Conservation (phyloP, 177 flowering plant species). For the Vitis hybrid region DNA sequence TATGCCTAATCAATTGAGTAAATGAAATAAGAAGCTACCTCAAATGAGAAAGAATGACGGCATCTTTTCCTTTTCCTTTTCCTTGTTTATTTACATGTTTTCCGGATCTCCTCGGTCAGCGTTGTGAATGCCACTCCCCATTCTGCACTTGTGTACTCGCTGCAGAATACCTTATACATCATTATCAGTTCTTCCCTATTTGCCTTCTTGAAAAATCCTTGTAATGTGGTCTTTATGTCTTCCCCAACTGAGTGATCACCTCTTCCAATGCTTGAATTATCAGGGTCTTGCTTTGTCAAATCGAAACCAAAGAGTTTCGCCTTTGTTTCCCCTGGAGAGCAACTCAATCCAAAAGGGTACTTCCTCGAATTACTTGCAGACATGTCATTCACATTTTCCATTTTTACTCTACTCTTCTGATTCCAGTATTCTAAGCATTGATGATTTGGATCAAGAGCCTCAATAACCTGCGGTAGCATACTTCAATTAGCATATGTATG, state of each 20-base stretch:
- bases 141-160: constrained; percentile 32
- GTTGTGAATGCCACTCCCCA: constrained; percentile 39
- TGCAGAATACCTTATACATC: constrained; percentile 45
- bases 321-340: constrained; percentile 16
- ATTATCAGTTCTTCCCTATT: constrained; percentile 36
- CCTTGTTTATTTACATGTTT: constrained; percentile 30
- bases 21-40: constrained; percentile 3
- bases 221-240: constrained; percentile 26
- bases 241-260: constrained; percentile 21
- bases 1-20: constrained; percentile 12
- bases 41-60: constrained; percentile 23
- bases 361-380: not conserved
- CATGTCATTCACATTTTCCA: constrained; percentile 6
- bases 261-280: constrained; percentile 1
- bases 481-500: too few relatives aligned
- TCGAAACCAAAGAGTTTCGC: constrained; percentile 19
- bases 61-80: constrained; percentile 5
- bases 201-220: constrained; percentile 54
- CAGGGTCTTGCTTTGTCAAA: constrained; percentile 17
- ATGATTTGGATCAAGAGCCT: constrained; percentile 63
- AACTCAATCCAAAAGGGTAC: constrained; percentile 13
- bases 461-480: constrained; percentile 48
- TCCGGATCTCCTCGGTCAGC: constrained; percentile 46
- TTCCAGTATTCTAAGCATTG: constrained; percentile 70
- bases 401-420: constrained; percentile 15